Base-by-base conservation (phyloP, 164 flowering plant species). In the Cinnamomum chago region DNA sequence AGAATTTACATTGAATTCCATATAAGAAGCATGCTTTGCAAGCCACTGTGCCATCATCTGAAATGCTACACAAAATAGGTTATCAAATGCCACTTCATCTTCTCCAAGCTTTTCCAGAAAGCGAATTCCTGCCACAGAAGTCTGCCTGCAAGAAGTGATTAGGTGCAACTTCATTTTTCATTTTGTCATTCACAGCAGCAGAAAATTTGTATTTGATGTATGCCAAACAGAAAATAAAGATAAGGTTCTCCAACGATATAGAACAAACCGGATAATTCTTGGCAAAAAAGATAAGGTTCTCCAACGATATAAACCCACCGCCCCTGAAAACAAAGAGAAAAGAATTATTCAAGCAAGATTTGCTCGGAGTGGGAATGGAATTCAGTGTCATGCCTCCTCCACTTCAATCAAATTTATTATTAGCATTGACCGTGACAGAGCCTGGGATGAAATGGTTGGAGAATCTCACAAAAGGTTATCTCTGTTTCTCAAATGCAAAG, bases 221-320 rank as follows among this genome's bases (percentile, higher is more conserved):
- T 35, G 40, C 9, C 0, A 35, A 5, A 35, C 9, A 35, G 40
- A 35, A 35, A 35, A 35, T 35, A 35, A 35, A 35, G 9, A n/a
- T n/a, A n/a, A n/a, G n/a, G n/a, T n/a, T n/a, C n/a, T n/a, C n/a
- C n/a, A n/a, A n/a, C n/a, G 65, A 50, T 50, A n/a, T 11, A 75
- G 58, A 3, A 87, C 89, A 27, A 67, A 95, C 98, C 88, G 91
- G 99, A 79, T 90, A 89, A 58, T 82, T 85, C 73, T 85, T 72
- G 62, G 94, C 94, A 78, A 93, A 93, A 79, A 83, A 93, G 70
- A 92, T 93, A 18, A 93, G 91, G 83, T 95, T 93, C 87, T 95
- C 96, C 85, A 95, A 74, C 70, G 99, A 93, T 73, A 92, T 84
- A 75, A 76, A 90, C 58, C 99, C 97, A 80, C 97, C 97, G 81